These are phyloP conservation scores for Trypanosomatidae sp. DNA, from an alignment of 208 protist genomes.

Conservation along the genomic window DNA sequence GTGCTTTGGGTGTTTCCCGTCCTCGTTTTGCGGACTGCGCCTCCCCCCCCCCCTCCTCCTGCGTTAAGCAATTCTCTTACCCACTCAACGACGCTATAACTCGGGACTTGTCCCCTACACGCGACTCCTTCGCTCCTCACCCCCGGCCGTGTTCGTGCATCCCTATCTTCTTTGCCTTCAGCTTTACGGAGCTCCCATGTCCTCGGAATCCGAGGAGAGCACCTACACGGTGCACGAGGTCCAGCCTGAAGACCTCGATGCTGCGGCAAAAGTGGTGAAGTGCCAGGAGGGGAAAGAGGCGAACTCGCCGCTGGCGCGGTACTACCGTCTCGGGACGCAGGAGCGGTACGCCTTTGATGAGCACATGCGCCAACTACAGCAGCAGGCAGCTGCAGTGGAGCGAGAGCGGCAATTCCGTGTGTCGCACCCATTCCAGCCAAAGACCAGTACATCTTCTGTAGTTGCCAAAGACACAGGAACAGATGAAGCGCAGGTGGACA, in stretches of 20 bases:
- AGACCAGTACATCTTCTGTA: background rate
- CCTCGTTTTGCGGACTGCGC: background rate
- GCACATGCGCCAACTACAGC: constrained; percentile 28
- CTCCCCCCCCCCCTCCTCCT: background rate
- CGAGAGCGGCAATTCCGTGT: constrained; percentile 19
- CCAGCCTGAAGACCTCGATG: background rate
- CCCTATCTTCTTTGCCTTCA: background rate
- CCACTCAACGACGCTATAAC: background rate
- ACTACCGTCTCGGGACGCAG: constrained; percentile 61
- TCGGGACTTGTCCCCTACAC: background rate
- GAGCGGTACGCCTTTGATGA: constrained; percentile 63
- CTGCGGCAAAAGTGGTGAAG: background rate
- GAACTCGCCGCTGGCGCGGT: constrained; percentile 13
- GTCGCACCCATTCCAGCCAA: constrained; percentile 22
- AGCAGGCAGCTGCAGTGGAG: constrained; percentile 6
- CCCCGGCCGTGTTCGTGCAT: background rate
- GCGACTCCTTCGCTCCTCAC: background rate
- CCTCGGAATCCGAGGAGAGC: constrained; percentile 24
- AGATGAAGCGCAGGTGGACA: background rate
- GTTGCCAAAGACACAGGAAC: background rate
- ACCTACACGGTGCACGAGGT: constrained; percentile 28
- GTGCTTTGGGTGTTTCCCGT: background rate
- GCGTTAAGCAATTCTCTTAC: too few relatives aligned
- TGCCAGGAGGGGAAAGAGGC: background rate
- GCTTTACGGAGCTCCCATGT: background rate